Conservation (phyloP, 2,329 filamentous ascomycete species). For the Trichoderma harzianum region DNA sequence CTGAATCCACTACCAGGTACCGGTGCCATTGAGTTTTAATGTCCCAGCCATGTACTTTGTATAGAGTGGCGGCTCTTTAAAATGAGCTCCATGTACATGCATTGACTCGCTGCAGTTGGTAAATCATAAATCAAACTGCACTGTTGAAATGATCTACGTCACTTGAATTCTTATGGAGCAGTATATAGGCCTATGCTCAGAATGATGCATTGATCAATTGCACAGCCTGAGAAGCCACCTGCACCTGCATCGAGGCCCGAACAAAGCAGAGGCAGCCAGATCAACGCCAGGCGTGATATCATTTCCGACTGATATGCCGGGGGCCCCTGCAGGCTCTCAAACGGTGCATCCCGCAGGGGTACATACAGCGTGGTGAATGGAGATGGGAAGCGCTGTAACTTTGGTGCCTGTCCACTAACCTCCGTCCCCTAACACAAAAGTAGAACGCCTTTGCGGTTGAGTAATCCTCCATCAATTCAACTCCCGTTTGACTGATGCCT, state of each 20-base stretch:
- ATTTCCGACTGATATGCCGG: conserved; percentile 1
- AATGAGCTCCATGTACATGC: neutral
- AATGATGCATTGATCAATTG: neutral
- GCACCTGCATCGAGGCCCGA: neutral
- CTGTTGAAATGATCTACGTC: neutral
- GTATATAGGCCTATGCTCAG: neutral
- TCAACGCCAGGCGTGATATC: conserved; percentile 1
- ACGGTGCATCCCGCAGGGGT: conserved; percentile 9
- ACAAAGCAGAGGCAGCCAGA: neutral
- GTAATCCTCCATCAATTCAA: neutral
- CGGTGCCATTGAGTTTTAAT: neutral
- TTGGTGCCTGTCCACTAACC: conserved; percentile 4
- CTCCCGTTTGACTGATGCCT: neutral
- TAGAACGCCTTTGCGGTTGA: neutral
- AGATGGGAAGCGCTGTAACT: neutral
- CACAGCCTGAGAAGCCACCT: neutral
- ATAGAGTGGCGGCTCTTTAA: neutral
- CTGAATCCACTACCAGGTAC: neutral
- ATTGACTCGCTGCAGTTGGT: neutral
- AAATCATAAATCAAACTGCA: neutral
- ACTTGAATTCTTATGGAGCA: neutral
- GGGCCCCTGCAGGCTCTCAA: conserved; percentile 14
- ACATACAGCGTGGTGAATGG: conserved; percentile 3
- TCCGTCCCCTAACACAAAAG: neutral
- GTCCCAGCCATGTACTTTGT: neutral